phyloP scores from a whole-genome alignment of 768 basidiomycete genomes.

The Ramaria sp. region DNA sequence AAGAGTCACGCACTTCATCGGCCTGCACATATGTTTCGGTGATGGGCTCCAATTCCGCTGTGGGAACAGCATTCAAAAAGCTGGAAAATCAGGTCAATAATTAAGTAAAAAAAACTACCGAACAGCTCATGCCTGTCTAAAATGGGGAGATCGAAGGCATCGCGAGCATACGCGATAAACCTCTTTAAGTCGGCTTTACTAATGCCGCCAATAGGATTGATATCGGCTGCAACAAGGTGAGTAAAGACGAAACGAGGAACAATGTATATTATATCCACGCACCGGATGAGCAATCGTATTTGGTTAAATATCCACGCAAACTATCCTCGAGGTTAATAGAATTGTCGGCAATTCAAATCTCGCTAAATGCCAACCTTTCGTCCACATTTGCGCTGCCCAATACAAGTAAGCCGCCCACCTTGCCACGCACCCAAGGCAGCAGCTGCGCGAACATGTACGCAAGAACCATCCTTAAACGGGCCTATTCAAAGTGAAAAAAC shows the following conservation, averaged over 20 bases:
- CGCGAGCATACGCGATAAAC: constrained; percentile 80
- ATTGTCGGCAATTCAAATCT: background rate
- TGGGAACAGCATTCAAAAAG: constrained; percentile 86
- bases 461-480: constrained; percentile 88
- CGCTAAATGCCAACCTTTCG: constrained; percentile 58
- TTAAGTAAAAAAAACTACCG: constrained; percentile 1
- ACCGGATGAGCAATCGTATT: constrained; percentile 95
- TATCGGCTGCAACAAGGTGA: constrained; percentile 54
- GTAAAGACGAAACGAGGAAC: background rate
- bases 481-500: constrained; percentile 32
- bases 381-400: constrained; percentile 98
- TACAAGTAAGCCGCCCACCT: constrained; percentile 77
- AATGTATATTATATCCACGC: constrained; percentile 8
- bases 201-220: constrained; percentile 97
- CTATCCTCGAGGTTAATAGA: constrained; percentile 27
- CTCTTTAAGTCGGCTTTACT: constrained; percentile 96
- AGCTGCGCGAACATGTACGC: constrained; percentile 94
- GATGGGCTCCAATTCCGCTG: constrained; percentile 93
- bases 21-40: constrained; percentile 91
- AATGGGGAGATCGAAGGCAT: constrained; percentile 76
- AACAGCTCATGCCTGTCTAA: constrained; percentile 50
- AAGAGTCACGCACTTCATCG: constrained; percentile 58
- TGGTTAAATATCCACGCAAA: constrained; percentile 91
- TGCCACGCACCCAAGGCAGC: constrained; percentile 83
- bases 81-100: constrained; percentile 28